Percentiles rank a stretch among this genome's conserved stretches.
Evolutionary conservation across 164 flowering plant species (phyloP).

Genomic region (Berberis vulgaris): DNA sequence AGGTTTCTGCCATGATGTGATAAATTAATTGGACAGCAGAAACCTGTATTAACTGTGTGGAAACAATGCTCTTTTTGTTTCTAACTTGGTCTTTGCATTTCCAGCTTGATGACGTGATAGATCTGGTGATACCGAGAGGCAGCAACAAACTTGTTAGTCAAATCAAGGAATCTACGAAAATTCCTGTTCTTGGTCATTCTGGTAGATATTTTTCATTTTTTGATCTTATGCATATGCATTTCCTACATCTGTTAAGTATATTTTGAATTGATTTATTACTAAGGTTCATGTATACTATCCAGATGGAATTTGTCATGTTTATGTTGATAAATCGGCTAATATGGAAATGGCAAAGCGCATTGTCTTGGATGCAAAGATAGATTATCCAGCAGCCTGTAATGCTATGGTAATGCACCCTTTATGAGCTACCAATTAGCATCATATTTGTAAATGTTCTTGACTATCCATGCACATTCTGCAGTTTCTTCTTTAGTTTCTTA

Average conservation of each 20-base stretch:
- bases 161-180: slow-evolving; percentile 83
- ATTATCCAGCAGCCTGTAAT: slow-evolving; percentile 98
- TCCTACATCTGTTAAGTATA: no score
- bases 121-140: slow-evolving; percentile 99
- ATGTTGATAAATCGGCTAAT: slow-evolving; percentile 81
- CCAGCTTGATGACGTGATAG: slow-evolving; percentile 99
- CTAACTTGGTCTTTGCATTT: slow-evolving; percentile 3
- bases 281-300: slow-evolving; percentile 3
- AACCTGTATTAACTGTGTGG: no score
- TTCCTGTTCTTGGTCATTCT: slow-evolving; percentile 98
- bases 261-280: no score
- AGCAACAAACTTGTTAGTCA: slow-evolving; percentile 95
- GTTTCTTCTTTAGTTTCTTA: not conserved
- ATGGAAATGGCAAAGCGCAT: slow-evolving; percentile 69
- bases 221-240: not conserved
- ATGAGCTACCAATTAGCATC: not conserved
- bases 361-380: slow-evolving; percentile 61
- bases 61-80: not conserved
- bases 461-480: not conserved
- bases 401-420: slow-evolving; percentile 57
- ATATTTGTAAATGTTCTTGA: not conserved
- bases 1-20: no score
- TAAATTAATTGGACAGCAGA: no score
- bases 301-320: slow-evolving; percentile 99
- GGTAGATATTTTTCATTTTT: slow-evolving; percentile 37